A percentile compares a stretch with the other conserved stretches of the same genome.
Evolutionary conservation across 352 stramenopile species (phyloP).

Genomic region (Hyaloperonospora arabidopsidis): DNA sequence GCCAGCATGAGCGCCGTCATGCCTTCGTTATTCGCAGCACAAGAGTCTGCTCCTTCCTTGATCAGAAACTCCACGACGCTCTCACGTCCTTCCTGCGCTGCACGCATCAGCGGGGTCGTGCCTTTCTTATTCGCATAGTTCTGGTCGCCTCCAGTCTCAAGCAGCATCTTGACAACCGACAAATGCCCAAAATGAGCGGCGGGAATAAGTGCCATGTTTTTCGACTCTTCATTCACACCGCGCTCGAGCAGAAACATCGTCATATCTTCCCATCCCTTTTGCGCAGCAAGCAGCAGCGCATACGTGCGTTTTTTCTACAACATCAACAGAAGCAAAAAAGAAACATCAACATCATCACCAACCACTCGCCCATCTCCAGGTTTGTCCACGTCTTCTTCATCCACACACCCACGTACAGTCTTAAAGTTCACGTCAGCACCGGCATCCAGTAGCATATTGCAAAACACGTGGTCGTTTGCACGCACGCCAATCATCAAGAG

Average conservation of each 20-base stretch:
- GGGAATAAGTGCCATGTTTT: constrained; percentile 81
- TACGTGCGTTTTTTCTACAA: constrained; percentile 71
- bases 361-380: not conserved
- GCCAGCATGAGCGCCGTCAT: constrained; percentile 86
- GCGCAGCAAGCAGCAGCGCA: constrained; percentile 66
- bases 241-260: constrained; percentile 61
- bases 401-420: constrained; percentile 40
- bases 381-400: not conserved
- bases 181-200: constrained; percentile 81
- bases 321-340: constrained; percentile 5
- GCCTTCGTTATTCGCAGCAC: constrained; percentile 78
- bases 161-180: constrained; percentile 57
- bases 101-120: constrained; percentile 80
- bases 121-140: constrained; percentile 86
- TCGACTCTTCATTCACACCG: constrained; percentile 70
- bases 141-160: constrained; percentile 56
- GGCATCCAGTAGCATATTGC: constrained; percentile 52
- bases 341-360: constrained; percentile 9
- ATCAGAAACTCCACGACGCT: constrained; percentile 77
- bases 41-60: constrained; percentile 53
- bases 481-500: constrained; percentile 77
- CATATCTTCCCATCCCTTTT: constrained; percentile 70
- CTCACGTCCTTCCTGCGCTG: constrained; percentile 75
- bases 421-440: constrained; percentile 77
- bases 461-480: constrained; percentile 48